Percentiles rank a stretch among this genome's conserved stretches.
Evolutionary conservation across 768 basidiomycete species (phyloP).

Genomic region (Suillus bovinus): DNA sequence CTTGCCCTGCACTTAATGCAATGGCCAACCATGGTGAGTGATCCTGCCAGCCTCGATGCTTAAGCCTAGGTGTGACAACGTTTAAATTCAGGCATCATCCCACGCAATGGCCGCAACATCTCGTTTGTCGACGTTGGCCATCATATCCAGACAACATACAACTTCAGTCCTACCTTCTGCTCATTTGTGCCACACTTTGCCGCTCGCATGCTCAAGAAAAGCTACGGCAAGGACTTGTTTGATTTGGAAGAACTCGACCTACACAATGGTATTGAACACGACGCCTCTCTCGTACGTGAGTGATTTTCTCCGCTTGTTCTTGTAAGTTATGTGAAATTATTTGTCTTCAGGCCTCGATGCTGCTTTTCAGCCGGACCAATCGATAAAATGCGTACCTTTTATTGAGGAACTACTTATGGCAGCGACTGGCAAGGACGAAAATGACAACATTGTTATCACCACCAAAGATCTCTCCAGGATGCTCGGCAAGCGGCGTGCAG

Average conservation of each 20-base stretch:
- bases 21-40: conserved; percentile 78
- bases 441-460: conserved; percentile 50
- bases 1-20: conserved; percentile 77
- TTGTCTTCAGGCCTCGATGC: conserved; percentile 52
- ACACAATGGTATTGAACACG: conserved; percentile 59
- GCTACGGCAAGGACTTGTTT: conserved; percentile 56
- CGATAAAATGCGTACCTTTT: conserved; percentile 45
- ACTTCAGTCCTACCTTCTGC: conserved; percentile 69
- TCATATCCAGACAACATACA: conserved; percentile 58
- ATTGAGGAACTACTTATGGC: conserved; percentile 61
- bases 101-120: conserved; percentile 70
- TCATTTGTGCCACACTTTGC: conserved; percentile 63
- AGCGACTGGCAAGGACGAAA: conserved; percentile 58
- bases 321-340: neutral
- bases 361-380: conserved; percentile 49
- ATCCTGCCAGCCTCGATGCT: neutral
- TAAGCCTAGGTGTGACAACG: neutral
- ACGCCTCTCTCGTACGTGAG: conserved; percentile 35
- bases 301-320: neutral
- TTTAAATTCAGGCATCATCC: conserved; percentile 36
- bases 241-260: conserved; percentile 67
- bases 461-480: conserved; percentile 59
- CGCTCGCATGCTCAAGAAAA: conserved; percentile 56
- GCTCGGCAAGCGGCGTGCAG: conserved; percentile 59
- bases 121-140: conserved; percentile 48